phyloP scores from a whole-genome alignment of 805 yeast genomes.

The Danielozyma ontarioensis region DNA sequence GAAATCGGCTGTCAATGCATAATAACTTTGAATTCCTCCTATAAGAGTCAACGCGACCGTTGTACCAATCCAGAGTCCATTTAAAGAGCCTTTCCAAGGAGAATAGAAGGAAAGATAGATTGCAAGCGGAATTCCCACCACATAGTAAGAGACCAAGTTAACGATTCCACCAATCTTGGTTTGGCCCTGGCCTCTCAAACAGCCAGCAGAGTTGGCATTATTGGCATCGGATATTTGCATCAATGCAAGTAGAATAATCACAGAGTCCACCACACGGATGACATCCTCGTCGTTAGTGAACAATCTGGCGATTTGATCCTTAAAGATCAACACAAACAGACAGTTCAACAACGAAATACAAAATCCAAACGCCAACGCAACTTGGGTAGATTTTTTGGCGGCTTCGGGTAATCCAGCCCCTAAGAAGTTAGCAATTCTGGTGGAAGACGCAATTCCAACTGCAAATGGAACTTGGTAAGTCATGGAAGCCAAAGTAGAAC shows the following conservation, averaged over 20 bases:
- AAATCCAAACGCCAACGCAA: slow-evolving; percentile 33
- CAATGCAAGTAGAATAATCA: slow-evolving; percentile 59
- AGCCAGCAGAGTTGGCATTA: slow-evolving; percentile 70
- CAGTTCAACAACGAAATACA: slow-evolving; percentile 29
- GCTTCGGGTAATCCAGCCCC: slow-evolving; percentile 40
- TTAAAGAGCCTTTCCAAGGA: slow-evolving; percentile 40
- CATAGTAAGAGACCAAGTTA: slow-evolving; percentile 53
- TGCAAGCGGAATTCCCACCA: slow-evolving; percentile 60
- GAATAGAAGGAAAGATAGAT: slow-evolving; percentile 48
- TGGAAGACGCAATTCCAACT: slow-evolving; percentile 52
- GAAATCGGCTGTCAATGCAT: slow-evolving; percentile 30
- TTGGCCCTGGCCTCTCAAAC: slow-evolving; percentile 74
- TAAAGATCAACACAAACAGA: slow-evolving; percentile 24
- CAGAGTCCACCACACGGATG: slow-evolving; percentile 41
- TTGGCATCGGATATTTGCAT: slow-evolving; percentile 69
- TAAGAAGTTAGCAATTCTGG: slow-evolving; percentile 52
- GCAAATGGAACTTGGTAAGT: slow-evolving; percentile 57
- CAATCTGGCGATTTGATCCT: slow-evolving; percentile 30
- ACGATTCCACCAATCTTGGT: slow-evolving; percentile 59
- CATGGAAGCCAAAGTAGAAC: slow-evolving; percentile 36
- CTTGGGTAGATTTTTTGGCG: slow-evolving; percentile 32
- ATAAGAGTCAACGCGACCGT: slow-evolving; percentile 48
- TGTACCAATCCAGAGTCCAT: slow-evolving; percentile 59
- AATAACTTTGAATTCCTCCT: slow-evolving; percentile 40
- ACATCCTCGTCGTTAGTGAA: slow-evolving; percentile 63